Evolutionary conservation across 768 basidiomycete genomes (phyloP).

Genomic region (Xerocomellus chrysenteron): DNA sequence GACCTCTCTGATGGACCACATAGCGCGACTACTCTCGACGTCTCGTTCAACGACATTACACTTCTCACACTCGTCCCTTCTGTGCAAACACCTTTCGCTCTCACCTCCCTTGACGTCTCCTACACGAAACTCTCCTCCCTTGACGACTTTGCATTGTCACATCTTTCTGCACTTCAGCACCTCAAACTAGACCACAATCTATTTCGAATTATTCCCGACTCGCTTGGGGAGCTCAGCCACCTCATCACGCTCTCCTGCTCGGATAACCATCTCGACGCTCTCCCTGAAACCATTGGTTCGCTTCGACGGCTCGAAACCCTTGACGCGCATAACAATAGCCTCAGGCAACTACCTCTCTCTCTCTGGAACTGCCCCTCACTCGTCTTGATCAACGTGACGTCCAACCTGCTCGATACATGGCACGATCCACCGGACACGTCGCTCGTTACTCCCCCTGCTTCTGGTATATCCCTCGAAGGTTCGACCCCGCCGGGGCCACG

Average conservation of each 20-base stretch:
- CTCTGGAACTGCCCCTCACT: slow-evolving; percentile 86
- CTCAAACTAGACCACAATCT: slow-evolving; percentile 86
- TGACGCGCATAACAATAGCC: slow-evolving; percentile 89
- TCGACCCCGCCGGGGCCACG: slow-evolving; percentile 11
- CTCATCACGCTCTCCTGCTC: slow-evolving; percentile 80
- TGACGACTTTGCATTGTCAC: slow-evolving; percentile 68
- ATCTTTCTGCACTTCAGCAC: slow-evolving; percentile 66
- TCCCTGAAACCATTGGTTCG: slow-evolving; percentile 75
- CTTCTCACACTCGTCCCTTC: slow-evolving; percentile 62
- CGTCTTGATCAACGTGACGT: slow-evolving; percentile 76
- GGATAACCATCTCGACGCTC: slow-evolving; percentile 80
- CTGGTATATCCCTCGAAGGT: slow-evolving; percentile 25
- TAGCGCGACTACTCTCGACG: slow-evolving; percentile 59
- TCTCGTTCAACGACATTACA: slow-evolving; percentile 88
- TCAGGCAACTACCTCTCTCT: slow-evolving; percentile 68
- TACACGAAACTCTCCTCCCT: slow-evolving; percentile 84
- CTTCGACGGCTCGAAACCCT: slow-evolving; percentile 73
- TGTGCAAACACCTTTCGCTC: slow-evolving; percentile 45
- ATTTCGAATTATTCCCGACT: slow-evolving; percentile 81
- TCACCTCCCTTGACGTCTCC: slow-evolving; percentile 83
- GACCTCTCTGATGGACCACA: slow-evolving; percentile 73
- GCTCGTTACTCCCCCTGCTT: slow-evolving; percentile 24
- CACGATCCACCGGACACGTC: slow-evolving; percentile 54
- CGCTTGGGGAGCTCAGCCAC: slow-evolving; percentile 67
- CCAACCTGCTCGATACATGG: slow-evolving; percentile 78